These are phyloP conservation scores for Kodamaea fukazawae DNA, from an alignment of 805 yeast species.

Conservation along the genomic window DNA sequence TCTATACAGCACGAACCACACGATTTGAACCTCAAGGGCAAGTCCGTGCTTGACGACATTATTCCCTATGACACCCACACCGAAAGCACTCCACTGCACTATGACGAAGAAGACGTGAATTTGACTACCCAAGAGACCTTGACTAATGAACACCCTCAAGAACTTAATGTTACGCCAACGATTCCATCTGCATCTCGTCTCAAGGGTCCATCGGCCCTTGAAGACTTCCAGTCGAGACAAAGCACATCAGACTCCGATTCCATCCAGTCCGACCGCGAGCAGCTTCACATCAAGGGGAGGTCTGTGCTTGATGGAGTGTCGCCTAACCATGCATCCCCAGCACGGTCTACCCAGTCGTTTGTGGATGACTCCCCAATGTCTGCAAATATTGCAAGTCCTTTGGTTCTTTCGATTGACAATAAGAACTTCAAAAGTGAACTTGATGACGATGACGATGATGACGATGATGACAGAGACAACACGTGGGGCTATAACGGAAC, in stretches of 20 bases:
- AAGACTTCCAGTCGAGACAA: no score
- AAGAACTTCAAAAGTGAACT: conserved; percentile 12
- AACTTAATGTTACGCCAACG: no score
- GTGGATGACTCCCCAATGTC: conserved; percentile 3
- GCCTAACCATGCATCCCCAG: conserved; percentile 1
- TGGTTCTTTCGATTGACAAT: conserved; percentile 25
- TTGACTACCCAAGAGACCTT: not conserved
- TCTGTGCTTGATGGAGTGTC: conserved; percentile 1
- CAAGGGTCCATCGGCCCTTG: no score
- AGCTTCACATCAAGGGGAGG: no score
- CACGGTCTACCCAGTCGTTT: conserved; percentile 3
- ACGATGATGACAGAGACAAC: conserved; percentile 12
- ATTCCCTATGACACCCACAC: no score
- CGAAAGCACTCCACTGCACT: not conserved
- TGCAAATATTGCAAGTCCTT: conserved; percentile 13
- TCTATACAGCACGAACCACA: conserved; percentile 40
- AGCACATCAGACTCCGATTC: no score
- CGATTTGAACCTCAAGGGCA: conserved; percentile 21
- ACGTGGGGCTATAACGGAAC: no score
- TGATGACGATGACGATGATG: conserved; percentile 12
- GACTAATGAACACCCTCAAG: no score
- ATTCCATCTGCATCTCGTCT: no score
- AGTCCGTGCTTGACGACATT: not conserved
- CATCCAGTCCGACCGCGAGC: no score
- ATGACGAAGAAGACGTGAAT: not conserved